Evolutionary conservation across 306 rosid species (phyloP).

Genomic region (Echinosophora koreensis): DNA sequence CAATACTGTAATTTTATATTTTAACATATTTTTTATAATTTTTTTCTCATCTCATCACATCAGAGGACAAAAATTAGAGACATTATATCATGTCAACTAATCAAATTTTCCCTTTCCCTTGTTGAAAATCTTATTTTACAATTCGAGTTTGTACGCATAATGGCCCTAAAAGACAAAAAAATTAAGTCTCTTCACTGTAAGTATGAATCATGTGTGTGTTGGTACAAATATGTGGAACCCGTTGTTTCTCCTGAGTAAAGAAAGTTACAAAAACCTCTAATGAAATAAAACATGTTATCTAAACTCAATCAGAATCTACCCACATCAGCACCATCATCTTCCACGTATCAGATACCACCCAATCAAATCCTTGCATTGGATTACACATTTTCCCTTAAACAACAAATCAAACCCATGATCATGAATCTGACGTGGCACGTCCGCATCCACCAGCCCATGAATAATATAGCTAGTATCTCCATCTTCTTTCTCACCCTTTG

Average conservation of each 20-base stretch:
- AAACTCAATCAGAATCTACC: conserved; percentile 39
- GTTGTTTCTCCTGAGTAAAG: conserved; percentile 3
- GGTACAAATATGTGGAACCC: conserved; percentile 9
- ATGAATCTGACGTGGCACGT: conserved; percentile 75
- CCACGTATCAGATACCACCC: conserved; percentile 59
- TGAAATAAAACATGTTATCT: conserved; percentile 79
- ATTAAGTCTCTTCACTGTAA: background rate
- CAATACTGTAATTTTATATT: too few species aligned
- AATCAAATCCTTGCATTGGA: conserved; percentile 74
- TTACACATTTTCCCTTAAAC: conserved; percentile 48
- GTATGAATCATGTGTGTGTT: background rate
- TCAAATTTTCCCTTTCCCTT: too few species aligned
- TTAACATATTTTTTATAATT: too few species aligned
- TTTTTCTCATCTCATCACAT: too few species aligned
- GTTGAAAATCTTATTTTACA: background rate
- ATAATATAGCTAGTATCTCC: conserved; percentile 54
- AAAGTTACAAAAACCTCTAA: conserved; percentile 24
- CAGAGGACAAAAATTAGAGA: too few species aligned
- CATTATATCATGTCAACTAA: too few species aligned
- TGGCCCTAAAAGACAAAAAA: conserved; percentile 29
- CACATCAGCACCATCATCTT: conserved; percentile 69
- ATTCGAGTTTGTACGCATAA: background rate
- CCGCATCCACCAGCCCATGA: conserved; percentile 78
- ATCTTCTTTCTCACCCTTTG: background rate
- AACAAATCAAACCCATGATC: conserved; percentile 63